phyloP scores from a whole-genome alignment of 108 stramenopile genomes.

The Mediolabrus comicus region DNA sequence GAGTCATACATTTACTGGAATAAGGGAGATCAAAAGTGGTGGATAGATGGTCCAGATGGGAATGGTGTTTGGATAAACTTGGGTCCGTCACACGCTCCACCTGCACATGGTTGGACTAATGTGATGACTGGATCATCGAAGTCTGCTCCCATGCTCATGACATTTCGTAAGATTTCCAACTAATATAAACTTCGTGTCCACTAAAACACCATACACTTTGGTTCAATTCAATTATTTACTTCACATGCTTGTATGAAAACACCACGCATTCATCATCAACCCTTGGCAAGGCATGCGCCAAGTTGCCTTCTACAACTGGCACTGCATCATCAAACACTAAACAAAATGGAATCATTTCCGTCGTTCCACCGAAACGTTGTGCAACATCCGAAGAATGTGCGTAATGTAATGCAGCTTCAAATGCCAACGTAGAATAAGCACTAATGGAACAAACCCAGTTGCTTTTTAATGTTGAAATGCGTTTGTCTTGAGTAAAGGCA shows the following conservation, averaged over 20 bases:
- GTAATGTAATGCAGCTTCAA: constrained; percentile 37
- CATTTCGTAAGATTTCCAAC: constrained; percentile 7
- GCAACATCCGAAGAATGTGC: constrained; percentile 35
- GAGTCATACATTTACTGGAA: constrained; percentile 55
- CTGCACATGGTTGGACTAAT: constrained; percentile 29
- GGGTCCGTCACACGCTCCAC: constrained; percentile 43
- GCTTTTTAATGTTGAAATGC: constrained; percentile 39
- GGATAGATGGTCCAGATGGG: constrained; percentile 55
- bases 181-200: no score
- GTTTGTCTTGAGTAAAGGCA: constrained; percentile 29
- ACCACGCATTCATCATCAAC: constrained; percentile 41
- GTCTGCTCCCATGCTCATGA: not conserved
- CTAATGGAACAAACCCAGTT: constrained; percentile 49
- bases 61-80: constrained; percentile 39
- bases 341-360: constrained; percentile 30
- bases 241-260: constrained; percentile 17
- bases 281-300: constrained; percentile 33
- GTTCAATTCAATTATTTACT: not conserved
- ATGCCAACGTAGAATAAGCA: constrained; percentile 27
- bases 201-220: not conserved
- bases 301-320: constrained; percentile 21
- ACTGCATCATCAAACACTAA: constrained; percentile 48
- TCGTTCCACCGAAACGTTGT: constrained; percentile 10
- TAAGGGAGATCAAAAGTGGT: constrained; percentile 42
- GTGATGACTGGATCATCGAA: not conserved